Percentiles rank a stretch among this genome's conserved stretches.
phyloP scores from a whole-genome alignment of 176 grass and related monocot species.

The Oryza meridionalis region DNA sequence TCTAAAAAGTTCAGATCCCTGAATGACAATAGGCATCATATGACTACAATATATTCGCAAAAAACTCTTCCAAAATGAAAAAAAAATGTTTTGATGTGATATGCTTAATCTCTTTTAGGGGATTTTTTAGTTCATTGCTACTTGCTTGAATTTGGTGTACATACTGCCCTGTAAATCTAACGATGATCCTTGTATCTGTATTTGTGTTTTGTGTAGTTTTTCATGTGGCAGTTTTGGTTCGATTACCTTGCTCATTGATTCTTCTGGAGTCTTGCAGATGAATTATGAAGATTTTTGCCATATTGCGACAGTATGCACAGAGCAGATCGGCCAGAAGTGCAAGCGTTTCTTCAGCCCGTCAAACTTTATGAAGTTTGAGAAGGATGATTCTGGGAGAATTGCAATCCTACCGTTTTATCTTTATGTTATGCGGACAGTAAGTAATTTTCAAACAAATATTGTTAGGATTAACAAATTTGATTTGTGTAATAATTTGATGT shows the following conservation, averaged over 20 bases:
- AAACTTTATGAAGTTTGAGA: constrained; percentile 99
- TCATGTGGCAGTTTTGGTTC: background rate
- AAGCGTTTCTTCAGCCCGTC: constrained; percentile 96
- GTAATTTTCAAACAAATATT: constrained; percentile 37
- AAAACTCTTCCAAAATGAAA: background rate
- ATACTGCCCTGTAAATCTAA: background rate
- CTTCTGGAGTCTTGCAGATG: constrained; percentile 64
- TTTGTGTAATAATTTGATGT: constrained; percentile 12
- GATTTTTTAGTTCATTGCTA: constrained; percentile 13
- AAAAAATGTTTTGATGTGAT: background rate
- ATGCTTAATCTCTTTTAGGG: background rate
- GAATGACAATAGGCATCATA: background rate
- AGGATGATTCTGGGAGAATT: constrained; percentile 99
- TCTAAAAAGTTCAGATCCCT: background rate
- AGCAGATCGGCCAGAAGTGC: constrained; percentile 99
- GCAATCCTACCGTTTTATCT: constrained; percentile 99
- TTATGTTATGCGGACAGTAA: constrained; percentile 97
- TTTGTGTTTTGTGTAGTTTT: constrained; percentile 18
- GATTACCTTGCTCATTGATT: constrained; percentile 28
- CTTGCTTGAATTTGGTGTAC: background rate
- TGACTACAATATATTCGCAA: background rate
- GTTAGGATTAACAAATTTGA: constrained; percentile 1
- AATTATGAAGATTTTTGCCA: constrained; percentile 99
- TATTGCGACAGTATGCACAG: constrained; percentile 91
- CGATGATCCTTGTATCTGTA: background rate